Evolutionary conservation across 768 basidiomycete species (phyloP).

Genomic region (Termitomyces bulborhizus): DNA sequence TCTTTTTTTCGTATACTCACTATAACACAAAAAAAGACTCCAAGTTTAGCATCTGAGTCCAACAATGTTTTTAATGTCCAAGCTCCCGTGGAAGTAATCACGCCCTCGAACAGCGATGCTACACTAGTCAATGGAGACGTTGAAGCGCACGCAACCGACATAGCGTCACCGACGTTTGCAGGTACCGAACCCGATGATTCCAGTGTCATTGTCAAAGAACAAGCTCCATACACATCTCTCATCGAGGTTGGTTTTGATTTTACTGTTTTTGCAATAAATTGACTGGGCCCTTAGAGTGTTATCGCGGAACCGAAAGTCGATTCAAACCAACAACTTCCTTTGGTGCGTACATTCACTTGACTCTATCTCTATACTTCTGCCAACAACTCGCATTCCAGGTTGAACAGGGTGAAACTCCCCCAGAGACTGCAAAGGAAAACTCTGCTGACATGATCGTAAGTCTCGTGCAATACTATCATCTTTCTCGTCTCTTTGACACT

Average conservation of each 20-base stretch:
- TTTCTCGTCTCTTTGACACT: neutral
- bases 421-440: neutral
- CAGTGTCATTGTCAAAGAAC: neutral
- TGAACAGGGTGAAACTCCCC: neutral
- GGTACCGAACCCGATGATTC: neutral
- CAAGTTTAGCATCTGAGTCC: neutral
- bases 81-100: neutral
- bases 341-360: neutral
- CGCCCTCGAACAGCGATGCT: neutral
- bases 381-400: neutral
- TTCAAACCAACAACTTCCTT: neutral
- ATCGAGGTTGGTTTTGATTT: slow-evolving; percentile 7
- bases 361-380: neutral
- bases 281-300: slow-evolving; percentile 1
- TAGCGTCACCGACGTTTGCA: neutral
- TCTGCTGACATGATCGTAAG: slow-evolving; percentile 3
- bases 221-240: neutral
- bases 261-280: neutral
- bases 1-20: neutral
- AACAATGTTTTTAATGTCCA: neutral
- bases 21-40: neutral
- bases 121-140: slow-evolving; percentile 1
- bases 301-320: slow-evolving; percentile 1
- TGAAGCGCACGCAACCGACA: neutral
- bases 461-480: neutral